Evolutionary conservation across 352 stramenopile species (phyloP).

Genomic region (Globisporangium lucens): DNA sequence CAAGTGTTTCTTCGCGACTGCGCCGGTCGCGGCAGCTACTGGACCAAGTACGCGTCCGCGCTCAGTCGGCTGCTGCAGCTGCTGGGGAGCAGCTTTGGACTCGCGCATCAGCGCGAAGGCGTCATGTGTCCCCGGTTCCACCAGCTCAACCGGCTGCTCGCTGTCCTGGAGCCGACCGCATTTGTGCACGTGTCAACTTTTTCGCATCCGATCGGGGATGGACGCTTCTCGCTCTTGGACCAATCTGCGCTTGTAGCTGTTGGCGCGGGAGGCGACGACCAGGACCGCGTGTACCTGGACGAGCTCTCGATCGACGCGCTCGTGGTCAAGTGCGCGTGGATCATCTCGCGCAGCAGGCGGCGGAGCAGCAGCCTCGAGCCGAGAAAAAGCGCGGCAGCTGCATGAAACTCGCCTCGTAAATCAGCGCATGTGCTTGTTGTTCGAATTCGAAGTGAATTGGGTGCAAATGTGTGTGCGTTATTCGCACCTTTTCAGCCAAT

Average conservation of each 20-base stretch:
- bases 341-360: constrained; percentile 15
- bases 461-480: not conserved
- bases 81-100: constrained; percentile 49
- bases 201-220: constrained; percentile 20
- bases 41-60: constrained; percentile 58
- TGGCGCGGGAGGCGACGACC: not conserved
- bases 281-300: constrained; percentile 10
- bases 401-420: constrained; percentile 2
- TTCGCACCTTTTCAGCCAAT: not conserved
- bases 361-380: constrained; percentile 16
- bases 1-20: constrained; percentile 50
- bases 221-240: constrained; percentile 20
- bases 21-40: constrained; percentile 44
- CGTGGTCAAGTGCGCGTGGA: constrained; percentile 20
- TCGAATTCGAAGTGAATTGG: not conserved
- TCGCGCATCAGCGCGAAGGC: constrained; percentile 40
- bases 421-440: not conserved
- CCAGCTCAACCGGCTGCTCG: constrained; percentile 61
- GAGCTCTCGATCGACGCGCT: constrained; percentile 17
- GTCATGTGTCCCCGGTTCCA: constrained; percentile 67
- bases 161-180: constrained; percentile 28
- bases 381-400: constrained; percentile 15
- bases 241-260: constrained; percentile 12
- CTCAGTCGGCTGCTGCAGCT: constrained; percentile 63
- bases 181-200: constrained; percentile 12